Conservation (phyloP, 148 eudicot genomes). For the Nyssa sinensis region DNA sequence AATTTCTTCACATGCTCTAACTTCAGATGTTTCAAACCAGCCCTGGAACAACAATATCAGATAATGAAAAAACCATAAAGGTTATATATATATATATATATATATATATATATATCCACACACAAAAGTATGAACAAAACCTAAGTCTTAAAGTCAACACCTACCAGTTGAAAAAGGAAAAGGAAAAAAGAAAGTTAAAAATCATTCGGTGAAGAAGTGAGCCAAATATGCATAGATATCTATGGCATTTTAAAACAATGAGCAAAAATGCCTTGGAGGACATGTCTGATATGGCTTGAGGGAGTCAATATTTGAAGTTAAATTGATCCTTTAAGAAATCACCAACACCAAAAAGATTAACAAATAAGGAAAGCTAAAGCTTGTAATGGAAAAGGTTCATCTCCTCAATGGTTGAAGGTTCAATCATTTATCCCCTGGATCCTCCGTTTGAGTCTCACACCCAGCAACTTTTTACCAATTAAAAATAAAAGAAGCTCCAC, state of each 20-base stretch:
- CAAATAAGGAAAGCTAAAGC: not conserved
- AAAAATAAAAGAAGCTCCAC: no score
- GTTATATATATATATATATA: not conserved
- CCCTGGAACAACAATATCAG: conserved; percentile 46
- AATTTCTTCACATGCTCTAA: conserved; percentile 83
- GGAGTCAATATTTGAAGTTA: not conserved
- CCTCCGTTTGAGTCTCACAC: no score
- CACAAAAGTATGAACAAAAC: not conserved
- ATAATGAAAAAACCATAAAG: conserved; percentile 1
- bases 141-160: not conserved
- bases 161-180: not conserved
- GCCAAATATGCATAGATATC: not conserved
- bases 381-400: not conserved
- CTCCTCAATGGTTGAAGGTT: not conserved
- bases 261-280: not conserved
- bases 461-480: no score
- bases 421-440: no score
- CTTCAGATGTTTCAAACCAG: conserved; percentile 77
- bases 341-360: no score
- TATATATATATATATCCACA: not conserved
- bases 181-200: not conserved
- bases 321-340: no score
- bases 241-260: not conserved
- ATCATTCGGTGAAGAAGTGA: not conserved
- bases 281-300: not conserved